phyloP scores from a whole-genome alignment of 2,329 filamentous ascomycete species.

The Colletotrichum tofieldiae region DNA sequence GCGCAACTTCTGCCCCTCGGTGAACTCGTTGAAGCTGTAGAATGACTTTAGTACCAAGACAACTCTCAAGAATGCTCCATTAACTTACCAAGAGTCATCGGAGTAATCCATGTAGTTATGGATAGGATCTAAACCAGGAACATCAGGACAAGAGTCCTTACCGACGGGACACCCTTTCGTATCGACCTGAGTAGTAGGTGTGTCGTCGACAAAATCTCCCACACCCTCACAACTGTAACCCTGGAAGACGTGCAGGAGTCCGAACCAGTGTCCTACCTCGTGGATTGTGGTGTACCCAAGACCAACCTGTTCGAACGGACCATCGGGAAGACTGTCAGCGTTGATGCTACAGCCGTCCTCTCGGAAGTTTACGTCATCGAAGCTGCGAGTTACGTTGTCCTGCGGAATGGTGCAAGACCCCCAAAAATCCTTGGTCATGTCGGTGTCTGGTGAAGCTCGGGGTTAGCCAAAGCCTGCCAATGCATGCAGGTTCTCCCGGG shows the following conservation, averaged over 20 bases:
- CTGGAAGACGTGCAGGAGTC: neutral
- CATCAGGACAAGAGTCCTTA: constrained; percentile 46
- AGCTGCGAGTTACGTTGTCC: neutral
- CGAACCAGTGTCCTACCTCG: neutral
- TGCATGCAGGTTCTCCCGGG: neutral
- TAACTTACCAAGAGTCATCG: constrained; percentile 52
- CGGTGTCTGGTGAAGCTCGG: neutral
- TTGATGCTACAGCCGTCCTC: neutral
- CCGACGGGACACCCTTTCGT: constrained; percentile 23
- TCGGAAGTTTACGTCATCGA: neutral
- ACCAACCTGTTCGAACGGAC: neutral
- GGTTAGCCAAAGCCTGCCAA: neutral
- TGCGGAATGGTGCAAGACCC: neutral
- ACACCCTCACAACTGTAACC: neutral
- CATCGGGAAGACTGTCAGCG: neutral
- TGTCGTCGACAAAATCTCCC: neutral
- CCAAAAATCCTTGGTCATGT: neutral
- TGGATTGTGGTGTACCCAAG: neutral
- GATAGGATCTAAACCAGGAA: constrained; percentile 45
- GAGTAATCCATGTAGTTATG: constrained; percentile 49
- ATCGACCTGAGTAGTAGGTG: neutral
- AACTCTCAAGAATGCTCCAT: neutral
- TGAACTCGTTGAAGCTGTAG: neutral
- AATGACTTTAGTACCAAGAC: neutral
- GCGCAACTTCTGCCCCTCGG: neutral